Evolutionary conservation across 2,329 filamentous ascomycete genomes (phyloP).

Genomic region (Aspergillus luchuensis): DNA sequence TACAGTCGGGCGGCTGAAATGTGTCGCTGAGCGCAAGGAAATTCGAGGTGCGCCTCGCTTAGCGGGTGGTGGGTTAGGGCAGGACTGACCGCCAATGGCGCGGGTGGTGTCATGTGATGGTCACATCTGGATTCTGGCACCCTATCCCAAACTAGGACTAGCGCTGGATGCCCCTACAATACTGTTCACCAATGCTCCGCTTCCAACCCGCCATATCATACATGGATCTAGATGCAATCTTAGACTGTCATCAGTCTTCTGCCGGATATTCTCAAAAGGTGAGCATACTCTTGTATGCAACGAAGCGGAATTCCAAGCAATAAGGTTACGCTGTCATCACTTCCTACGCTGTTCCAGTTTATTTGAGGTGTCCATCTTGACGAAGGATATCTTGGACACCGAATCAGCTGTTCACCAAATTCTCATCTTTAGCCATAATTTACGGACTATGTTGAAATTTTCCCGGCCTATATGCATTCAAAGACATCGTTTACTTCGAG

Average conservation of each 20-base stretch:
- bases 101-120: conserved; percentile 26
- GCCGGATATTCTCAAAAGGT: too few species aligned
- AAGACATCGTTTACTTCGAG: too few species aligned
- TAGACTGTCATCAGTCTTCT: not conserved
- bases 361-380: too few species aligned
- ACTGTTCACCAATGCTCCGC: not conserved
- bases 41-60: conserved; percentile 48
- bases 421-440: too few species aligned
- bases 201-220: conserved; percentile 4
- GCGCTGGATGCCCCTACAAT: not conserved
- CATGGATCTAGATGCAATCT: not conserved
- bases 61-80: conserved; percentile 47
- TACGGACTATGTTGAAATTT: too few species aligned
- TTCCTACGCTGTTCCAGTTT: too few species aligned
- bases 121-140: not conserved
- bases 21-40: conserved; percentile 38
- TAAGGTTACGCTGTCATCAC: too few species aligned
- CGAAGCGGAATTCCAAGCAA: too few species aligned
- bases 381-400: not conserved
- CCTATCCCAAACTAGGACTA: conserved; percentile 13
- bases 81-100: conserved; percentile 31
- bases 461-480: too few species aligned
- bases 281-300: too few species aligned
- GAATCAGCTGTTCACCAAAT: too few species aligned
- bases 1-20: conserved; percentile 41